These are phyloP conservation scores for Ascochyta fabae DNA, from an alignment of 2,329 filamentous ascomycete species.

Conservation along the genomic window DNA sequence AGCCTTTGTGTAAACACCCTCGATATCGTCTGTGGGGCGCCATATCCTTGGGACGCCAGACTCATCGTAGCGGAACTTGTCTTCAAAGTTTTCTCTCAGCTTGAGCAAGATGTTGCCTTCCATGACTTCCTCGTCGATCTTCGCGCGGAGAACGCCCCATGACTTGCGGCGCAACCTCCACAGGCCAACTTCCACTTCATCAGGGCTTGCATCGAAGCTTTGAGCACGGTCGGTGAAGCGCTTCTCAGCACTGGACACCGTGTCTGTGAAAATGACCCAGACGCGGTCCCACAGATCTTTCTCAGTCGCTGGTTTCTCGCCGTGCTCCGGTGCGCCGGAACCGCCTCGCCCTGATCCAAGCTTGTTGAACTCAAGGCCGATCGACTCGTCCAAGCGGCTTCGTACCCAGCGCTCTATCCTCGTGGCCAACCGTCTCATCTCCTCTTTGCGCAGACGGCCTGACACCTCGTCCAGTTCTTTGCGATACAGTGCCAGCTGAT, in stretches of 20 bases:
- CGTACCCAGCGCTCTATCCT: constrained; percentile 94
- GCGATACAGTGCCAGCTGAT: constrained; percentile 79
- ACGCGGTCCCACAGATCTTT: constrained; percentile 95
- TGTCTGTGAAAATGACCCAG: constrained; percentile 83
- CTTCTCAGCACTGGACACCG: constrained; percentile 83
- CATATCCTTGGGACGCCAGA: constrained; percentile 94
- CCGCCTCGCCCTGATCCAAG: constrained; percentile 87
- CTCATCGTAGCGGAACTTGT: constrained; percentile 98
- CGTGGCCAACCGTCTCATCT: constrained; percentile 91
- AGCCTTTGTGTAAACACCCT: constrained; percentile 90
- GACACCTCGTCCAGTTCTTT: constrained; percentile 93
- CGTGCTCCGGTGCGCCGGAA: constrained; percentile 77
- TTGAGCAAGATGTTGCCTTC: constrained; percentile 96
- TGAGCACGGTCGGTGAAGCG: constrained; percentile 87
- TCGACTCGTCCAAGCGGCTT: constrained; percentile 82
- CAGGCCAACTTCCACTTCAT: constrained; percentile 89
- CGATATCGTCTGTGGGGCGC: constrained; percentile 95
- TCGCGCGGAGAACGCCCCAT: constrained; percentile 87
- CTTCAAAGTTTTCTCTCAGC: constrained; percentile 96
- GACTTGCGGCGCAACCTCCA: constrained; percentile 94
- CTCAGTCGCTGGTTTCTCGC: constrained; percentile 73
- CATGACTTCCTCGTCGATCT: constrained; percentile 97
- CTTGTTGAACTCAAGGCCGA: constrained; percentile 95
- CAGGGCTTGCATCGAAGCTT: constrained; percentile 89
- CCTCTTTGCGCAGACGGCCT: constrained; percentile 83